These are phyloP conservation scores for Mucuna pruriens DNA, from an alignment of 306 rosid species.

Conservation along the genomic window DNA sequence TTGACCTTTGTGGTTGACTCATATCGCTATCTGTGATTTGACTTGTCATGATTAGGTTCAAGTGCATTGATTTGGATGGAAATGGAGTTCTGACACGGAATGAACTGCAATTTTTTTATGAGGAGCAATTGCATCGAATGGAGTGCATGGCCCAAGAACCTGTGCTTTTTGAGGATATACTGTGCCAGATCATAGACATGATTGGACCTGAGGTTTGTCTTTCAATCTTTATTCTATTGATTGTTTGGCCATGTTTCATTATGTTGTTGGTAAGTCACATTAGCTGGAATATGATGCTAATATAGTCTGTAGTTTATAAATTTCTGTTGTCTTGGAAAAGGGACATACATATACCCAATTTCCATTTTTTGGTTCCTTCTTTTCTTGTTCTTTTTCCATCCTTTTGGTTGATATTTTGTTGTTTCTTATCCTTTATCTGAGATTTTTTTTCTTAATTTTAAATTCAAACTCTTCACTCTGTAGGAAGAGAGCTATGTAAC, in stretches of 20 bases:
- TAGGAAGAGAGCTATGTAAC: slow-evolving; percentile 81
- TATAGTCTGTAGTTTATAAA: not conserved
- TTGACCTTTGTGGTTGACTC: slow-evolving; percentile 28
- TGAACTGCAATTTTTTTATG: slow-evolving; percentile 96
- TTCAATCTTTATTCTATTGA: slow-evolving; percentile 35
- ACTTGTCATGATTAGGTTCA: slow-evolving; percentile 72
- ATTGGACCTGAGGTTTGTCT: slow-evolving; percentile 85
- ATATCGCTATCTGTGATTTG: slow-evolving; percentile 28
- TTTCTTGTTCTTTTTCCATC: slow-evolving; percentile 4
- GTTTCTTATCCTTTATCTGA: not conserved
- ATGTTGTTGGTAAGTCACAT: slow-evolving; percentile 14
- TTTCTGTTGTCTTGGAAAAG: not conserved
- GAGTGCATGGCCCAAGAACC: slow-evolving; percentile 99
- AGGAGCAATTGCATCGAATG: slow-evolving; percentile 99
- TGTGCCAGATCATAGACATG: slow-evolving; percentile 98
- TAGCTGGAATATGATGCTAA: slow-evolving; percentile 26
- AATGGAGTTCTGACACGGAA: slow-evolving; percentile 89
- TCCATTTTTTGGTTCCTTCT: slow-evolving; percentile 14
- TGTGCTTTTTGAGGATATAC: slow-evolving; percentile 97
- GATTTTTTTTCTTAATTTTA: not conserved
- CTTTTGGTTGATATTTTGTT: slow-evolving; percentile 29
- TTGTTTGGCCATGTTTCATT: slow-evolving; percentile 36
- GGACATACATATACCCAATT: slow-evolving; percentile 3
- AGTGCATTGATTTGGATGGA: slow-evolving; percentile 97
- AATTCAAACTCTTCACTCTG: slow-evolving; percentile 42